Conservation (phyloP, 345 rosid species). For the Gossypium rotundifolium region DNA sequence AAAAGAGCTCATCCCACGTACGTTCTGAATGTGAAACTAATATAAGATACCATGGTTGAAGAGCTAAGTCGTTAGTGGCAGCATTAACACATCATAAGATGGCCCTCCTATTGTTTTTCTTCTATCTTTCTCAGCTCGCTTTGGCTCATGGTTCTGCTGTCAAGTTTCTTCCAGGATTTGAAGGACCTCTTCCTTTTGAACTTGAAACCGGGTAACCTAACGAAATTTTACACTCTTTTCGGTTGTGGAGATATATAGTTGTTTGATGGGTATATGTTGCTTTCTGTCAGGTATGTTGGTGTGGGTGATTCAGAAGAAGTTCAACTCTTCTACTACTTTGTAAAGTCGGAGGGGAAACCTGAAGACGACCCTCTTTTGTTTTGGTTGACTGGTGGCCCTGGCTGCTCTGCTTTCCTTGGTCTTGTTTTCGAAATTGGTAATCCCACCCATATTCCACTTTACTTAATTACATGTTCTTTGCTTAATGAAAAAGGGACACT, state of each 20-base stretch:
- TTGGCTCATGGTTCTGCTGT: constrained; percentile 17
- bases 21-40: not conserved
- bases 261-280: not conserved
- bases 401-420: constrained; percentile 47
- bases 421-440: constrained; percentile 52
- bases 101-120: constrained; percentile 12
- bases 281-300: constrained; percentile 38
- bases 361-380: constrained; percentile 48
- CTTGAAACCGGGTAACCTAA: constrained; percentile 63
- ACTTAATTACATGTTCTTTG: not conserved
- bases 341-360: constrained; percentile 53
- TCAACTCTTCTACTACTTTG: constrained; percentile 59
- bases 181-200: constrained; percentile 58
- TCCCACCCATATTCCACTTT: too few relatives aligned
- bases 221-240: not conserved
- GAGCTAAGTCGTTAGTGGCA: constrained; percentile 1
- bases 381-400: constrained; percentile 86
- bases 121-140: constrained; percentile 11
- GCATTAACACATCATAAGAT: constrained; percentile 10
- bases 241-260: not conserved
- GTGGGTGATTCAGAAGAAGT: constrained; percentile 42
- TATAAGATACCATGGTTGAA: not conserved
- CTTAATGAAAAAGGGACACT: not conserved
- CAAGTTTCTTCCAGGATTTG: constrained; percentile 55
- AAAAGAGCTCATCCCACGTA: not conserved